Conservation (phyloP, 2,329 filamentous ascomycete species). For the Neurospora sp. region DNA sequence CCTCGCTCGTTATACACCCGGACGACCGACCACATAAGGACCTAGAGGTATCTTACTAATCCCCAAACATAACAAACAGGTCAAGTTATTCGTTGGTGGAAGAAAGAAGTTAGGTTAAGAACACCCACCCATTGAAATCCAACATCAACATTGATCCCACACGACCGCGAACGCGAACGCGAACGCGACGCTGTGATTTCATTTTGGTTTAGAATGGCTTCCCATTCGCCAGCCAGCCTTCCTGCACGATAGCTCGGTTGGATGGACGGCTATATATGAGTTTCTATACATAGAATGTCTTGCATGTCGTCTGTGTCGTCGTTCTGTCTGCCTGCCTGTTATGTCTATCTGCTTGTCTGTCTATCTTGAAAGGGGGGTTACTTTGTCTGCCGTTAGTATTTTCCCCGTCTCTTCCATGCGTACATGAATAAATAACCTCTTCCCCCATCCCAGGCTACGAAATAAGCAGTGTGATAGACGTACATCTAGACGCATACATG, state of each 20-base stretch:
- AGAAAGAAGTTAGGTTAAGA: neutral
- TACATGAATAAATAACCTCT: neutral
- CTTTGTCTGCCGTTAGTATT: neutral
- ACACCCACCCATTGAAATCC: neutral
- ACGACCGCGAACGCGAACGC: neutral
- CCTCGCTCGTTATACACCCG: no score
- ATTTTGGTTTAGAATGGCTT: neutral
- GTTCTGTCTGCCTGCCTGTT: neutral
- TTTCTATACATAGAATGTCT: neutral
- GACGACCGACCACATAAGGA: no score
- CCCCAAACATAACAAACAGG: neutral
- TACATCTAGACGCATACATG: neutral
- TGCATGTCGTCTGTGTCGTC: neutral
- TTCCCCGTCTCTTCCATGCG: neutral
- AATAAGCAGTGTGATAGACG: neutral
- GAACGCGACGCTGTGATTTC: neutral
- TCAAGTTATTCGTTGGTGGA: conserved; percentile 1
- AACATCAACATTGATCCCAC: neutral
- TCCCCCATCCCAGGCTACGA: neutral
- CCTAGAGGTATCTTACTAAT: neutral
- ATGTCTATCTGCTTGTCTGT: neutral
- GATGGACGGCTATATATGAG: neutral
- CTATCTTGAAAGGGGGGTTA: neutral
- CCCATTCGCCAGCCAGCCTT: neutral
- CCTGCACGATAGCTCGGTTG: neutral